Base-by-base conservation (phyloP, 1,284 basidiomycete genomes). In the Rhodotorula sp. region DNA sequence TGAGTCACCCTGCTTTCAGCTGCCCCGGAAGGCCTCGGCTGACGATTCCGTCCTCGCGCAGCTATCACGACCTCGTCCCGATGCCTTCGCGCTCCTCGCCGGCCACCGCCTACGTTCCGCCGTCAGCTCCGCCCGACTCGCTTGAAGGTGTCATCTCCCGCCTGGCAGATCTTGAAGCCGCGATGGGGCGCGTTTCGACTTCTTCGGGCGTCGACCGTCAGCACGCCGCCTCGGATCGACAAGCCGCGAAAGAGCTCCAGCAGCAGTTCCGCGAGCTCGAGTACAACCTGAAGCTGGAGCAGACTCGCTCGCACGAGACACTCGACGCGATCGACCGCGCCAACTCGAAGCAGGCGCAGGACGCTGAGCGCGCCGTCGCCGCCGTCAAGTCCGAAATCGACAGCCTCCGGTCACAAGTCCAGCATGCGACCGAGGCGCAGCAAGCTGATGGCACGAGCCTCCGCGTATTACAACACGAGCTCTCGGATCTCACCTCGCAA, bases 91-190 rank as follows among this genome's bases (percentile, higher is more conserved):
- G 54, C 56, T 60, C 74, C 49, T 50, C 67, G 80, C 85, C 15
- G 1, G n/a, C 71, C 7, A 16, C 62, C 10, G 34, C 62, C 16
- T 80, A 75, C 67, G 52, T 49, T 28, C 70, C 79, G 2, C 88
- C 90, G 0, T 84, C 86, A 15, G 78, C 84, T 8, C 89, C 90
- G 10, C 86, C 88, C 2, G 84, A 85, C 18, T 86, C 90, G 76
- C 83, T 93, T 60, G 85, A 87, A 8, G 91, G 91, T 71, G 83
- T 94, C 28, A 84, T 88, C 5, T 83, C 84, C 1, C 87, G 92
- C 16, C 82, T 95, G 5, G 74, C 79, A 2, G 69, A 76, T 5
- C 76, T 84, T 57, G 83, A 84, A 60, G 65, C 73, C 0, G 79
- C 80, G 0, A 76, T 82, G 34, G 77, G 77, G 3, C 62, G 76